A percentile compares a stretch with the other conserved stretches of the same genome.
Conservation (phyloP, 208 protist genomes). For the Leishmania guyanensis region DNA sequence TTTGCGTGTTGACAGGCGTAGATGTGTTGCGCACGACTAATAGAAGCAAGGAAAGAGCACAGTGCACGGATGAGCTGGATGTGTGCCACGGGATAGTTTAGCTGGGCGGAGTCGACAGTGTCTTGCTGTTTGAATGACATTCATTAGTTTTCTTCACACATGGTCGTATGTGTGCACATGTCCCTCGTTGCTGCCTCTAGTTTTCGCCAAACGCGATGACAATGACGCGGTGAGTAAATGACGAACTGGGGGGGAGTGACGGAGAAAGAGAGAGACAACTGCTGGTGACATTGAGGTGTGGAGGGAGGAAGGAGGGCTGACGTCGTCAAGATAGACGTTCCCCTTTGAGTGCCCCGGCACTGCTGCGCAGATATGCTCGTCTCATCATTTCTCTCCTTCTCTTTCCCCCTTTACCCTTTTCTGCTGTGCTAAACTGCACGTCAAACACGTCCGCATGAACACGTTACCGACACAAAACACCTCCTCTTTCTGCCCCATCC, state of each 20-base stretch:
- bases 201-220: background rate
- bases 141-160: background rate
- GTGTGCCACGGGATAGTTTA: background rate
- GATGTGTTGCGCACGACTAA: background rate
- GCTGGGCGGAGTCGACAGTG: background rate
- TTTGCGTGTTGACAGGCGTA: background rate
- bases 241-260: no score
- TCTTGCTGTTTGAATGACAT: background rate
- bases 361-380: background rate
- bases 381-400: background rate
- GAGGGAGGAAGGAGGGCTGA: background rate
- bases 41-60: background rate
- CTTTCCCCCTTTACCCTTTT: background rate
- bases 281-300: background rate
- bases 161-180: no score
- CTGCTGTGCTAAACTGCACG: background rate
- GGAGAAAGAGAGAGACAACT: background rate
- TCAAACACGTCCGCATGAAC: background rate
- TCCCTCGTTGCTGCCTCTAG: background rate
- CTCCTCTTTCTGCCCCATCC: background rate
- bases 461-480: background rate
- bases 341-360: no score
- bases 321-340: background rate
- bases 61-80: background rate
- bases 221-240: background rate